Conservation (phyloP, 2,329 filamentous ascomycete genomes). For the Colletotrichum higginsianum region DNA sequence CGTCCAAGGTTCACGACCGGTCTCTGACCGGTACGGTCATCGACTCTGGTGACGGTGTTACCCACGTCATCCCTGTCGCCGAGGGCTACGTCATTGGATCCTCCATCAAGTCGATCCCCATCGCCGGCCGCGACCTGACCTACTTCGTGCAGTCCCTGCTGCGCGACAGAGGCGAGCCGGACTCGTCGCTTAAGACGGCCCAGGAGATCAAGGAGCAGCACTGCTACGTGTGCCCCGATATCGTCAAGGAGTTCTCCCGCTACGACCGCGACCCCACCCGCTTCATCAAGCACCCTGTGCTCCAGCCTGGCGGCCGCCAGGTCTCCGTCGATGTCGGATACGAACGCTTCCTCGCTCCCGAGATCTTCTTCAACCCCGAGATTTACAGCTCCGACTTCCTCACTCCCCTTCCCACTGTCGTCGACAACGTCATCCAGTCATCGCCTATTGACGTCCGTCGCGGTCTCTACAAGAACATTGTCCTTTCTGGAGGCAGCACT, state of each 20-base stretch:
- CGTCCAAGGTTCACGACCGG: constrained; percentile 95
- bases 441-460: constrained; percentile 97
- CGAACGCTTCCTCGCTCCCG: constrained; percentile 96
- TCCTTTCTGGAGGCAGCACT: constrained; percentile 95
- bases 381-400: constrained; percentile 99
- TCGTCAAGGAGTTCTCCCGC: constrained; percentile 96
- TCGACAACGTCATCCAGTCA: constrained; percentile 96
- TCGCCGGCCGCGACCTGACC: constrained; percentile 97
- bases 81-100: constrained; percentile 99
- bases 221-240: constrained; percentile 98
- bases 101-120: constrained; percentile 98
- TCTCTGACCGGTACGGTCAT: constrained; percentile 98
- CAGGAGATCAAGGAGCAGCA: constrained; percentile 99
- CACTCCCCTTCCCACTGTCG: constrained; percentile 92
- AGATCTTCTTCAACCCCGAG: constrained; percentile 99
- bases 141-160: constrained; percentile 98
- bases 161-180: constrained; percentile 94
- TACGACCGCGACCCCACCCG: constrained; percentile 94
- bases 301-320: constrained; percentile 86
- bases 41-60: constrained; percentile 98
- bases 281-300: constrained; percentile 91
- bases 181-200: constrained; percentile 96
- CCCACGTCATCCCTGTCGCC: constrained; percentile 97
- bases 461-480: constrained; percentile 99
- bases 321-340: constrained; percentile 94